Base-by-base conservation (phyloP, 1,284 basidiomycete species). In the Tilletia setariae region DNA sequence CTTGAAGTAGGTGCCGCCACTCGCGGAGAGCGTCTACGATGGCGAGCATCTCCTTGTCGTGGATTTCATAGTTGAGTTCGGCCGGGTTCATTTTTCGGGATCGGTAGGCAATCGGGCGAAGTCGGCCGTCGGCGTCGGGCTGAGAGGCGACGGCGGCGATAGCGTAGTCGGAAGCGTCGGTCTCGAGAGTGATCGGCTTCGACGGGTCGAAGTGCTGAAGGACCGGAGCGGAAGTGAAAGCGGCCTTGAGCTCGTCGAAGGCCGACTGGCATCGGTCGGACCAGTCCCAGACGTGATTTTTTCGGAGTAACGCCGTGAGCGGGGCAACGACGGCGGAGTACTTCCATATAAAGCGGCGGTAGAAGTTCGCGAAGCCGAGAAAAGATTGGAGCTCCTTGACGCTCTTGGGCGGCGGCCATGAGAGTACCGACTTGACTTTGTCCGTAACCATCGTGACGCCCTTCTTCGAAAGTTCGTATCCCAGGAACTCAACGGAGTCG, bases 351-450 rank as follows among this genome's bases (percentile, higher is more conserved):
- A 86, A 86, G 16, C 79, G 71, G 1, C 83, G 72, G 68, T 83
- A 85, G 73, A 84, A 86, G 68, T 85, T 85, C 30, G 75, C 78
- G 42, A 85, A 81, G 42, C 84, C 84, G 21, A 84, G 74, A 77
- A 84, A 85, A 2, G 69, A 73, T 67, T 83, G 82, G n/a, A 84
- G 62, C 2, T 84, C 74, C 40, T 74, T 72, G 19, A 84, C 68
- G 2, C 65, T 76, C 0, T 62, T 71, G 1, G 85, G 86, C 0
- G 25, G 32, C 0, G 83, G 83, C 86, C 86, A 87, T 6, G 78
- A 67, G 0, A 59, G 16, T 42, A 86, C 79, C 1, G 79, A 75
- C 2, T 78, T 32, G 0, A 87, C 68, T 72, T 87, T 87, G 1
- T 66, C 70, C 0, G 76, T 73, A 65, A 85, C 82, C 85, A 87